Evolutionary conservation across 768 basidiomycete genomes (phyloP).

Genomic region (Gloeopeniophorella convolvens): DNA sequence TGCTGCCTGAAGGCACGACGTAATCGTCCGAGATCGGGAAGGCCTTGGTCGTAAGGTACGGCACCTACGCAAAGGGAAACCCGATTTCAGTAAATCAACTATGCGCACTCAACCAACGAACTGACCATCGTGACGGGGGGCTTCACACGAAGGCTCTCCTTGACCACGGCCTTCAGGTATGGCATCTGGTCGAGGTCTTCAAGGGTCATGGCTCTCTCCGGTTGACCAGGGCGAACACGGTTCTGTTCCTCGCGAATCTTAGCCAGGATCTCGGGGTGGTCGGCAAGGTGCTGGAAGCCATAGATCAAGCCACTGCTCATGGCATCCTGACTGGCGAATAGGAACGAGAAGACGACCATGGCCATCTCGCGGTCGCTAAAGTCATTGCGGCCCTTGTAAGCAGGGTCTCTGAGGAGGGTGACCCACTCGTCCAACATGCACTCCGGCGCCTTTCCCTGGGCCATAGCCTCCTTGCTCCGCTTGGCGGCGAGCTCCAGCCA

Average conservation of each 20-base stretch:
- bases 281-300: slow-evolving; percentile 93
- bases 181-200: slow-evolving; percentile 91
- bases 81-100: slow-evolving; percentile 18
- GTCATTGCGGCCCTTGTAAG: slow-evolving; percentile 70
- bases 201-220: slow-evolving; percentile 69
- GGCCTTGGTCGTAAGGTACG: slow-evolving; percentile 82
- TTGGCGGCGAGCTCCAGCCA: slow-evolving; percentile 76
- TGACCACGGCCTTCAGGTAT: slow-evolving; percentile 87
- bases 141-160: slow-evolving; percentile 85
- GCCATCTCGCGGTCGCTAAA: slow-evolving; percentile 95
- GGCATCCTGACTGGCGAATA: slow-evolving; percentile 95
- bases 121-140: slow-evolving; percentile 94
- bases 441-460: slow-evolving; percentile 66
- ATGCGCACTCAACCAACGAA: slow-evolving; percentile 17
- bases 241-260: slow-evolving; percentile 92
- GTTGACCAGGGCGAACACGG: slow-evolving; percentile 70
- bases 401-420: slow-evolving; percentile 55
- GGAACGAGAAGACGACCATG: slow-evolving; percentile 93
- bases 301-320: slow-evolving; percentile 97
- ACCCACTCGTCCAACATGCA: slow-evolving; percentile 97
- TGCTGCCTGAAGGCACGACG: slow-evolving; percentile 83
- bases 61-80: slow-evolving; percentile 49
- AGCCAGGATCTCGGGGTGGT: slow-evolving; percentile 80
- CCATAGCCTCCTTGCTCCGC: slow-evolving; percentile 77
- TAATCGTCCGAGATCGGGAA: slow-evolving; percentile 93